Conservation (phyloP, 176 grass and related monocot genomes). For the bread wheat (Triticum aestivum) region DNA sequence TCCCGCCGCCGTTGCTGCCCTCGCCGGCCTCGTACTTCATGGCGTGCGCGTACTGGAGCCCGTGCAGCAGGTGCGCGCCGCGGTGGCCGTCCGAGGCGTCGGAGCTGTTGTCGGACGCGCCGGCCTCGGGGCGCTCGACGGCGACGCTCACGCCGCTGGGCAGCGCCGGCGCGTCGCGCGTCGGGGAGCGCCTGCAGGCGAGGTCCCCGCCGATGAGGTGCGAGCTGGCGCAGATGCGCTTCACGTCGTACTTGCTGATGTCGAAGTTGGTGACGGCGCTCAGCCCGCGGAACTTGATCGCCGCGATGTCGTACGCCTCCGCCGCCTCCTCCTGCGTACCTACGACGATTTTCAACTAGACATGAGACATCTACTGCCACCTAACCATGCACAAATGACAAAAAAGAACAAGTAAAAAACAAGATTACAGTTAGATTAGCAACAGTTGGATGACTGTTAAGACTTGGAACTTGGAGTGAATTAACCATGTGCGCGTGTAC, state of each 20-base stretch:
- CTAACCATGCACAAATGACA: neutral
- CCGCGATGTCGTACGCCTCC: slow-evolving; percentile 93
- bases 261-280: slow-evolving; percentile 95
- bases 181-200: slow-evolving; percentile 54
- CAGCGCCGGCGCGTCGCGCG: neutral
- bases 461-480: neutral
- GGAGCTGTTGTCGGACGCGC: slow-evolving; percentile 41
- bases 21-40: slow-evolving; percentile 68
- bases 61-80: slow-evolving; percentile 46
- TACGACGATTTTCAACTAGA: neutral
- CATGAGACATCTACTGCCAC: neutral
- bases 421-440: slow-evolving; percentile 24
- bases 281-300: slow-evolving; percentile 94
- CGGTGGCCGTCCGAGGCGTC: slow-evolving; percentile 32
- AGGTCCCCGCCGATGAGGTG: slow-evolving; percentile 70
- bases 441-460: neutral
- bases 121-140: neutral
- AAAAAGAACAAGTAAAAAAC: neutral
- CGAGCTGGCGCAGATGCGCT: slow-evolving; percentile 79
- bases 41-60: slow-evolving; percentile 42
- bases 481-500: neutral
- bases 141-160: neutral
- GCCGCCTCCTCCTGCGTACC: slow-evolving; percentile 98
- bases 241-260: slow-evolving; percentile 93
- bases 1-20: slow-evolving; percentile 9